phyloP scores from a whole-genome alignment of 352 stramenopile genomes.

The Globisporangium acanthophoron region DNA sequence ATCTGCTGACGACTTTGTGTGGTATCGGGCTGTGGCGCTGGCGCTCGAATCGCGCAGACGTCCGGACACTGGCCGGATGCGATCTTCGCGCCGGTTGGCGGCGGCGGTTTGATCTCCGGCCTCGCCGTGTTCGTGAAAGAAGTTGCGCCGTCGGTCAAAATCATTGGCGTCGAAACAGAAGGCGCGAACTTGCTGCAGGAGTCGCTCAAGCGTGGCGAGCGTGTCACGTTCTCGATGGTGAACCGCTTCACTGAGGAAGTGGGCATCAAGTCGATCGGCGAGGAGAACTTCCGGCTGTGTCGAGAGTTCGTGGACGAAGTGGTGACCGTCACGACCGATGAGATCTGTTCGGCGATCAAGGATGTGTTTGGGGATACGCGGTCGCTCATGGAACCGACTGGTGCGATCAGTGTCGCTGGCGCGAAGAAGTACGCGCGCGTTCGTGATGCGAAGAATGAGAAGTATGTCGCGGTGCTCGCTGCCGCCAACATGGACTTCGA shows the following conservation, averaged over 20 bases:
- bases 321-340: slow-evolving; percentile 95
- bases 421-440: slow-evolving; percentile 91
- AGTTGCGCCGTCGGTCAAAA: slow-evolving; percentile 83
- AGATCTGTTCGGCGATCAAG: slow-evolving; percentile 93
- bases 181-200: slow-evolving; percentile 94
- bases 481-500: slow-evolving; percentile 99
- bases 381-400: slow-evolving; percentile 92
- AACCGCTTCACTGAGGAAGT: slow-evolving; percentile 98
- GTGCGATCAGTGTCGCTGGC: slow-evolving; percentile 94
- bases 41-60: slow-evolving; percentile 18
- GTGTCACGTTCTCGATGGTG: slow-evolving; percentile 88
- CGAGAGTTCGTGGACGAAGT: slow-evolving; percentile 94
- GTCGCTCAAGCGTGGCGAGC: slow-evolving; percentile 76
- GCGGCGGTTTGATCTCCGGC: slow-evolving; percentile 95
- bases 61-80: slow-evolving; percentile 89
- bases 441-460: slow-evolving; percentile 49
- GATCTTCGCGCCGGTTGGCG: slow-evolving; percentile 97
- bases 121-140: slow-evolving; percentile 91
- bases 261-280: slow-evolving; percentile 90
- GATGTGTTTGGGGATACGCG: slow-evolving; percentile 92
- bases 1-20: background rate
- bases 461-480: slow-evolving; percentile 93
- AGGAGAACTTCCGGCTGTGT: slow-evolving; percentile 95
- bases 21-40: background rate
- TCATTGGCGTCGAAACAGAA: slow-evolving; percentile 96